Base-by-base conservation (phyloP, 352 stramenopile genomes). In the Pythium folliculosum region DNA sequence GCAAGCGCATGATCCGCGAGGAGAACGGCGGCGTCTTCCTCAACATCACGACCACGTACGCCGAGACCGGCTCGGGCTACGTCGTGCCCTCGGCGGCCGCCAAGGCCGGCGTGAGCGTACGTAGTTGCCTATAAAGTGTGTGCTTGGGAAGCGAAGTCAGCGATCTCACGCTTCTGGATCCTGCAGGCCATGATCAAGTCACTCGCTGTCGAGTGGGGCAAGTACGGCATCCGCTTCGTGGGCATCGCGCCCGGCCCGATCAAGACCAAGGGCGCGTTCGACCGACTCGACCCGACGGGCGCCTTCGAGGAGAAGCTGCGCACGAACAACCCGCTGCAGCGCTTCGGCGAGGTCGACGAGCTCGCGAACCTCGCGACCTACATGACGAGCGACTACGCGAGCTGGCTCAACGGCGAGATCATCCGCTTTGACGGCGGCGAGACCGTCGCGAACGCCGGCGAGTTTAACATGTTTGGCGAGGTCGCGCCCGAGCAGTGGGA, bases 191-290 rank as follows among this genome's bases (percentile, higher is more conserved):
- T 99, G 70, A 98, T 97, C 44, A 94, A 97, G 76, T 97, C 84
- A 68, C 83, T 99, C 22, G 96, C 92, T 22, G 82, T 98, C 30
- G 97, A 99, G 81, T 99, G 97, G 97, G 96, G 96, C 53, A 86
- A 88, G 65, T 92, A 98, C 80, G 84, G 88, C 49, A 98, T 99
- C 61, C 82, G 97, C 63, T 97, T 99, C 10, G 95, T 98, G 59
- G 95, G 94, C 35, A 97, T 99, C 56, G 96, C 96, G n/a, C 97
- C 97, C 0, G 97, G 97, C 35, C 95, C 96, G 38, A 99, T 99
- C 77, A 91, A 91, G 64, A 92, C 86, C 45, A 92, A 94, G 60
- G 86, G 86, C 1, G 84, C 86, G 25, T 94, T 94, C 62, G 82
- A 90, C 62, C 77, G 84, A 10, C 80, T 94, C 38, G 86, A 94